A percentile compares a stretch with the other conserved stretches of the same genome.
These are phyloP conservation scores for Pestalotiopsis sp. DNA, from an alignment of 2,329 filamentous ascomycete species.

Conservation along the genomic window DNA sequence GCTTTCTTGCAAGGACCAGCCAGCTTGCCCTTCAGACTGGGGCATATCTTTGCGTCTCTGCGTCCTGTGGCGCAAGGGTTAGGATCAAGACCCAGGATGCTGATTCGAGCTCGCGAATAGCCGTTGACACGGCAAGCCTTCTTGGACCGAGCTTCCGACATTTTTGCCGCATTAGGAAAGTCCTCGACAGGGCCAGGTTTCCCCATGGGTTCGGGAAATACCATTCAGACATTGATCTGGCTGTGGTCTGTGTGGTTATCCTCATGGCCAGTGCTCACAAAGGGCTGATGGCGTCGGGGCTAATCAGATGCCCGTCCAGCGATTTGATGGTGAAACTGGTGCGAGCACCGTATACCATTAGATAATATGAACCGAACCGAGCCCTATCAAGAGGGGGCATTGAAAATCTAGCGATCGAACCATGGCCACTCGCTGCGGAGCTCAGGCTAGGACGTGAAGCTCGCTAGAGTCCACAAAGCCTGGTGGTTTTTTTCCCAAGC, in stretches of 20 bases:
- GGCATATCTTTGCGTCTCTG: neutral
- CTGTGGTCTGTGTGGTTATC: neutral
- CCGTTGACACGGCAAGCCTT: neutral
- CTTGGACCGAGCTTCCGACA: slow-evolving; percentile 1
- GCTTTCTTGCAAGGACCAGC: neutral
- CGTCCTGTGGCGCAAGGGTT: neutral
- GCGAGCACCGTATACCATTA: neutral
- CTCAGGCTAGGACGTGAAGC: neutral
- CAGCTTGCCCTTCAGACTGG: neutral
- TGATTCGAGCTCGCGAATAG: neutral
- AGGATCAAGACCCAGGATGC: neutral
- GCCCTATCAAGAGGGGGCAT: neutral
- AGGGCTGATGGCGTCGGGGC: neutral
- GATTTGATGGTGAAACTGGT: neutral
- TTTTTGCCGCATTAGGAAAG: slow-evolving; percentile 6
- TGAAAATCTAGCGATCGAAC: neutral
- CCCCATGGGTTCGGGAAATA: neutral
- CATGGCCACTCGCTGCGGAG: neutral
- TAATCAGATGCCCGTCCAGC: neutral
- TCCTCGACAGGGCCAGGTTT: neutral
- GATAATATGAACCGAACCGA: neutral
- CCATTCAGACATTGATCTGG: neutral
- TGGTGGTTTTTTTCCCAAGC: neutral
- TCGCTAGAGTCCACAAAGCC: slow-evolving; percentile 1
- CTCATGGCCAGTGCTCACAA: neutral